Conservation (phyloP, 345 rosid genomes). For the Populus nigra region DNA sequence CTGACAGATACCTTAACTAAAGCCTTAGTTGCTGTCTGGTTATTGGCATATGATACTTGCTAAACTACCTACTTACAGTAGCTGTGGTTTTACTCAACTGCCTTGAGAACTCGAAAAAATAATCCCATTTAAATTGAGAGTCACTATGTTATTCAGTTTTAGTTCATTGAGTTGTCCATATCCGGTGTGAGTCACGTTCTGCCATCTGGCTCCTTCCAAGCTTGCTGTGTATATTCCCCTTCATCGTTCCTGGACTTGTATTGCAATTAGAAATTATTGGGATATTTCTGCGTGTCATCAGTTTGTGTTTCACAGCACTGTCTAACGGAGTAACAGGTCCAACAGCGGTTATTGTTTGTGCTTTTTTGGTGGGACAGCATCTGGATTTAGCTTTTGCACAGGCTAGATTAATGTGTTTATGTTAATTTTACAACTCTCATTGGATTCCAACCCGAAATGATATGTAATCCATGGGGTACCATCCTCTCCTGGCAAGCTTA, state of each 20-base stretch:
- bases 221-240: background rate
- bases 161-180: background rate
- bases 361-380: background rate
- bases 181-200: background rate
- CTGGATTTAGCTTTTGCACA: background rate
- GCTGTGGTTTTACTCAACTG: background rate
- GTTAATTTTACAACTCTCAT: background rate
- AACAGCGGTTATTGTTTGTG: too few species aligned
- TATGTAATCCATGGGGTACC: background rate
- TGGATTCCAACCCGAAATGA: background rate
- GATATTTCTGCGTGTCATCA: background rate
- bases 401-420: too few species aligned
- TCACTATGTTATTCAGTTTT: background rate
- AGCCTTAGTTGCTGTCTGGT: background rate
- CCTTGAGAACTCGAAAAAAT: background rate
- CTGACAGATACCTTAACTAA: slow-evolving; percentile 5
- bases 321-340: too few species aligned
- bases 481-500: background rate
- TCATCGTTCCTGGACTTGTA: background rate
- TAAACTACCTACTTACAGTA: background rate
- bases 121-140: background rate
- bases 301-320: background rate
- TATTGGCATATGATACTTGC: slow-evolving; percentile 8
- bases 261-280: background rate
- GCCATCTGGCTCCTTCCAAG: background rate